Evolutionary conservation across 768 basidiomycete species (phyloP).

Genomic region (Polyporus arcularius): DNA sequence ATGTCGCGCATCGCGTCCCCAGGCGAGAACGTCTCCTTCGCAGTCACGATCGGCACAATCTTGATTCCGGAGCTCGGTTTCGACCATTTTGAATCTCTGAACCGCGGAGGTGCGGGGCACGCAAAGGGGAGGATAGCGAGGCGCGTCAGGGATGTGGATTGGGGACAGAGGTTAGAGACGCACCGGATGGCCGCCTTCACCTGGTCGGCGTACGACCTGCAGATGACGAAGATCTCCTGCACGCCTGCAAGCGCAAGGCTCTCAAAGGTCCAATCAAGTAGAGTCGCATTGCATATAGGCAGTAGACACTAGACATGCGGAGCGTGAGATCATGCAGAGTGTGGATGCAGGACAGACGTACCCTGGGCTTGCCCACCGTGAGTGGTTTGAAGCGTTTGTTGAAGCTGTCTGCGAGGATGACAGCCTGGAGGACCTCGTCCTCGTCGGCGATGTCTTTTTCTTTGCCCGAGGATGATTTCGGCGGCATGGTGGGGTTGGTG

Average conservation of each 20-base stretch:
- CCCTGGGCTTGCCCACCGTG: conserved; percentile 85
- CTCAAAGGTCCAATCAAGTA: conserved; percentile 97
- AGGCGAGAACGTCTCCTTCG: conserved; percentile 83
- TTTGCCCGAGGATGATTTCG: conserved; percentile 58
- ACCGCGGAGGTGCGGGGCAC: conserved; percentile 10
- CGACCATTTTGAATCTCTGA: conserved; percentile 84
- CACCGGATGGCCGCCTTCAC: conserved; percentile 86
- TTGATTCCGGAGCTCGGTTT: conserved; percentile 76
- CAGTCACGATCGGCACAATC: conserved; percentile 83
- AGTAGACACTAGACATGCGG: conserved; percentile 68
- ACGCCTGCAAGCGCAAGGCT: conserved; percentile 93
- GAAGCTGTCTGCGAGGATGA: conserved; percentile 95
- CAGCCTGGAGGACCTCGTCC: conserved; percentile 89
- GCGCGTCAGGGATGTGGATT: not conserved
- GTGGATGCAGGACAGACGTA: conserved; percentile 39
- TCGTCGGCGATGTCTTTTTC: conserved; percentile 70
- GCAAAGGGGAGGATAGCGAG: not conserved
- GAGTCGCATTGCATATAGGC: conserved; percentile 90
- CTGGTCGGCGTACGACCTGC: conserved; percentile 85
- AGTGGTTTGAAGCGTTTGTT: conserved; percentile 91
- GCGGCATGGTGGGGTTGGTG: conserved; percentile 50
- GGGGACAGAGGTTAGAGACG: conserved; percentile 27
- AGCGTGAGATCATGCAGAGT: conserved; percentile 15
- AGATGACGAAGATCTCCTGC: conserved; percentile 94
- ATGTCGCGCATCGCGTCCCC: conserved; percentile 94